Percentiles rank a stretch among this genome's conserved stretches.
Evolutionary conservation across 2,329 filamentous ascomycete species (phyloP).

Genomic region (Albifimbria verrucaria): DNA sequence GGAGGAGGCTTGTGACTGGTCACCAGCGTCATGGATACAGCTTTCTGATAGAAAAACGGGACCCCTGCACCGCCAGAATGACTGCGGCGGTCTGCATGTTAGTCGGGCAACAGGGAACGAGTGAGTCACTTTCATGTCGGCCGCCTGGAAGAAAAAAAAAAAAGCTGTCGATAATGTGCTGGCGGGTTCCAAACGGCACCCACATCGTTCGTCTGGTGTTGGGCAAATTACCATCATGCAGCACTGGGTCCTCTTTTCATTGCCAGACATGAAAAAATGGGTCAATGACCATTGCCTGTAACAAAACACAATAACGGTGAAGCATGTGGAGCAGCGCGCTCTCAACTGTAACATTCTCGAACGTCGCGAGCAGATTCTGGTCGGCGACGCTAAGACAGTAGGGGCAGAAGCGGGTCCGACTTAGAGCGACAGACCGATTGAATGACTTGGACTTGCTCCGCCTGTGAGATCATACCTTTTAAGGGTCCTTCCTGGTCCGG

Average conservation of each 20-base stretch:
- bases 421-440: no score
- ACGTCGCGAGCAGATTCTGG: not conserved
- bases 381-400: no score
- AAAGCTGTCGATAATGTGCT: not conserved
- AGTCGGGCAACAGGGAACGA: not conserved
- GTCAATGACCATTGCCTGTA: not conserved
- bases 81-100: not conserved
- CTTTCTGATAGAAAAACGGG: not conserved
- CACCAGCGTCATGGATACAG: not conserved
- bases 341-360: not conserved
- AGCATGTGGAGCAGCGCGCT: not conserved
- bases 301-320: not conserved
- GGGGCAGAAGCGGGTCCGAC: no score
- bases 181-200: not conserved
- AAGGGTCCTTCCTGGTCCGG: not conserved
- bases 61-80: not conserved
- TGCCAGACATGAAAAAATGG: no score
- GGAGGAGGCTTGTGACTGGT: not conserved
- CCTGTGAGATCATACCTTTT: not conserved
- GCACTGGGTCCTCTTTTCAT: no score
- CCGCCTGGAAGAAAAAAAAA: not conserved
- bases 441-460: no score
- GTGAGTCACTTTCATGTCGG: not conserved
- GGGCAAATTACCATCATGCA: not conserved
- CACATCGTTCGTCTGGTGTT: not conserved